Percentiles rank a stretch among this genome's conserved stretches.
phyloP scores from a whole-genome alignment of 495 filamentous ascomycete species.

The Talaromyces wortmannii region DNA sequence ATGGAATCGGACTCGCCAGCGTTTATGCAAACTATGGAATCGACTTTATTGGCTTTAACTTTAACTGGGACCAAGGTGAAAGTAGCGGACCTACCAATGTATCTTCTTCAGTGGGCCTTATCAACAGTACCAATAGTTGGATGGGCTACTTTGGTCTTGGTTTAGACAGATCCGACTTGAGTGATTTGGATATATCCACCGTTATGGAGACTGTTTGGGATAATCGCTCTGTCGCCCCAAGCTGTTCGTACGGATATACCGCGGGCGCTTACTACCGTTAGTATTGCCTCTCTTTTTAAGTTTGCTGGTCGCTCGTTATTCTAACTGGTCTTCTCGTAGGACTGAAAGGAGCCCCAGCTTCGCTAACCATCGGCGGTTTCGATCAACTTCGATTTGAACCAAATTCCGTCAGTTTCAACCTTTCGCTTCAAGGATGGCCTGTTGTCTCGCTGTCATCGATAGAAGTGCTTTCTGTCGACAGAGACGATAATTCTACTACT shows the following conservation, averaged over 20 bases:
- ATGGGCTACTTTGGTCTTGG: slow-evolving; percentile 53
- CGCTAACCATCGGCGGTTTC: slow-evolving; percentile 58
- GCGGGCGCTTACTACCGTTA: slow-evolving; percentile 58
- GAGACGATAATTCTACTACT: background rate
- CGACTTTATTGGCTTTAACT: slow-evolving; percentile 42
- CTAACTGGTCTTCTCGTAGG: slow-evolving; percentile 8
- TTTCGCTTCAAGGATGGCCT: slow-evolving; percentile 39
- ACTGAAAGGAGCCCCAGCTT: slow-evolving; percentile 43
- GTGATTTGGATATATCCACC: slow-evolving; percentile 1
- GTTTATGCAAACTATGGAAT: slow-evolving; percentile 43
- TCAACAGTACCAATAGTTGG: slow-evolving; percentile 50
- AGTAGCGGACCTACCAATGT: slow-evolving; percentile 26
- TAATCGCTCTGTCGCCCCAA: slow-evolving; percentile 43
- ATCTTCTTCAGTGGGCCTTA: slow-evolving; percentile 43
- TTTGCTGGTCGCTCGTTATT: background rate
- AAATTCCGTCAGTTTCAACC: slow-evolving; percentile 46
- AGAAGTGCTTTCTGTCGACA: slow-evolving; percentile 22
- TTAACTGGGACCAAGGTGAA: background rate
- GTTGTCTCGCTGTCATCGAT: slow-evolving; percentile 49
- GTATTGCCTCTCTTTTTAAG: slow-evolving; percentile 11
- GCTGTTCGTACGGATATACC: slow-evolving; percentile 60
- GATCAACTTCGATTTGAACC: slow-evolving; percentile 50
- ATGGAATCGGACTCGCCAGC: slow-evolving; percentile 43
- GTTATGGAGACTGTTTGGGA: slow-evolving; percentile 26
- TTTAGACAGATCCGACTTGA: slow-evolving; percentile 7